A percentile compares a stretch with the other conserved stretches of the same genome.
Evolutionary conservation across 1,139 yeast genomes (phyloP).

Genomic region (Diutina sp.): DNA sequence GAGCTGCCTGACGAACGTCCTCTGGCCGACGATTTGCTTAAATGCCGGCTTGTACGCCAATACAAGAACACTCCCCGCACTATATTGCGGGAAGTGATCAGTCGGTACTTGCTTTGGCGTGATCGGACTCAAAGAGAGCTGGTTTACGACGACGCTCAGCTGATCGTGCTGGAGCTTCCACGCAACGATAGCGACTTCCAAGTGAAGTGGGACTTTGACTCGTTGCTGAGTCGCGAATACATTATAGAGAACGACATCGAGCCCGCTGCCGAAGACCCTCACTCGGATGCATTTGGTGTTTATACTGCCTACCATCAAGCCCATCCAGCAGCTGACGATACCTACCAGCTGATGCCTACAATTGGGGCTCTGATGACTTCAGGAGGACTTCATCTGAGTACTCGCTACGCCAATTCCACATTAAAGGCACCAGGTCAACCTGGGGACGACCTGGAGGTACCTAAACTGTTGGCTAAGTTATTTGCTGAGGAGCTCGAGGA

Average conservation of each 20-base stretch:
- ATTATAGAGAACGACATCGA: conserved; percentile 50
- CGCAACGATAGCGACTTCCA: conserved; percentile 29
- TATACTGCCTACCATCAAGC: not conserved
- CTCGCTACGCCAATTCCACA: not conserved
- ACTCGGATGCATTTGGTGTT: not conserved
- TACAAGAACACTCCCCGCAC: conserved; percentile 49
- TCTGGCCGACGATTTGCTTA: conserved; percentile 71
- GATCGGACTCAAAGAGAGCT: conserved; percentile 47
- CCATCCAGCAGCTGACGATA: not conserved
- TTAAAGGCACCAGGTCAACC: not conserved
- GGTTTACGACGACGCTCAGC: conserved; percentile 21
- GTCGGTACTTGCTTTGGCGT: conserved; percentile 72
- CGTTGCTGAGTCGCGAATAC: conserved; percentile 59
- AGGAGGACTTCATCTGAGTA: not conserved
- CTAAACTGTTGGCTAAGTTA: not conserved
- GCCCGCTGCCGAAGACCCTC: not conserved
- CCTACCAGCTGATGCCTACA: not conserved
- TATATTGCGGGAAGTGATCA: conserved; percentile 62
- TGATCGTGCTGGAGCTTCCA: conserved; percentile 10
- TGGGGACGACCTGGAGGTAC: not conserved
- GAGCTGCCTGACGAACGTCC: conserved; percentile 88
- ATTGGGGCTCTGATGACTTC: not conserved
- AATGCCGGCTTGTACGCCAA: conserved; percentile 55
- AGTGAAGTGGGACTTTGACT: conserved; percentile 83
- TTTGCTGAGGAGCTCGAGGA: not conserved